Evolutionary conservation across 2,329 filamentous ascomycete species (phyloP), one percentile per base, ranked within the genome.

Genomic region (Coniella vitis): DNA sequence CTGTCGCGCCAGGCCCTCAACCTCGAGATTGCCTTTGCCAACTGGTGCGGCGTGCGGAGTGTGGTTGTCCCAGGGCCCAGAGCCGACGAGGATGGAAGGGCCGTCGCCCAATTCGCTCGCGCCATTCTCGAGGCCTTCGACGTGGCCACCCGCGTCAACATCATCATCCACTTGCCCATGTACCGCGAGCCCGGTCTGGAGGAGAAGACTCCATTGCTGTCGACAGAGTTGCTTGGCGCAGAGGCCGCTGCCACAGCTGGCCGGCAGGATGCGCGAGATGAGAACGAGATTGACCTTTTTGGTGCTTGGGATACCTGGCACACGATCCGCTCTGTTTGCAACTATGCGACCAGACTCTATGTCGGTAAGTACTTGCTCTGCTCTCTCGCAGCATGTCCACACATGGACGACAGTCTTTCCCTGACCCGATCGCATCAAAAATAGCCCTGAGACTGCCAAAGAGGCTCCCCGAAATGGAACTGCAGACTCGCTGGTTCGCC

Each of bases 241-340:
- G 63, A 64, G 21, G 53, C 53, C 14, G 57, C 57, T 4, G 52
- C 60, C 9, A 19, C 29, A 29, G 25, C 25, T 29, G 25, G 25
- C 25, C 25, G 10, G 10, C 20, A 14, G 31, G 31, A 9, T 13
- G 4, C 25, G 7, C 16, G 40, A 21, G 53, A 65, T 1, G 61
- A 65, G 12, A 10, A 29, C 25, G 75, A 81, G 19, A 70, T 84
- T 52, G 85, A 91, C 59, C 65, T 86, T 1, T 93, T 88, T 65
- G 83, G 83, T 46, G 77, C 84, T 2, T 98, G 94, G 94, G 90
- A 97, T 66, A 84, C 86, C 1, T 98, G 93, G 93, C 85, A 98
- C 64, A 75, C 84, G 19, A 86, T 98, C 60, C 79, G 93, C 46
- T 84, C 83, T 46, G 73, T 89, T 49, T 96, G 90, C 76, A 86